phyloP scores from a whole-genome alignment of 768 basidiomycete species.

The Lentinula sp. region DNA sequence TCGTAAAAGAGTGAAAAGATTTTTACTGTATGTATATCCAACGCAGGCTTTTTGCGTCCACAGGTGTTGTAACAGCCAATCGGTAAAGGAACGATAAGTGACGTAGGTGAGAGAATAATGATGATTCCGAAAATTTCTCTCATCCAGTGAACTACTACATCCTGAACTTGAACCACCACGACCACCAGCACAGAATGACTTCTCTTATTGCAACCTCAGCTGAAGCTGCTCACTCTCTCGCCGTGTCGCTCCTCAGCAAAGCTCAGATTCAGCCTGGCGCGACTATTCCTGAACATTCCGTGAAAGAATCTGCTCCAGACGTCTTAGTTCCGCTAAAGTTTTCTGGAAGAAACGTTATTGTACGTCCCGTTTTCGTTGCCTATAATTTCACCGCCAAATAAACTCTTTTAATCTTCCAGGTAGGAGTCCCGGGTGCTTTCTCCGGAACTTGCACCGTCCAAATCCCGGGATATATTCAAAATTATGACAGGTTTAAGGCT shows the following conservation, averaged over 20 bases:
- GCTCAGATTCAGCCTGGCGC: slow-evolving; percentile 43
- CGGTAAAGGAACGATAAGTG: neutral
- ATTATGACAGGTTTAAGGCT: slow-evolving; percentile 43
- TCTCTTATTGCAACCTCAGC: slow-evolving; percentile 41
- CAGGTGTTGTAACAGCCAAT: neutral
- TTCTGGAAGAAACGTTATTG: slow-evolving; percentile 59
- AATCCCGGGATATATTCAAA: neutral
- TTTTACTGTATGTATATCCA: no score
- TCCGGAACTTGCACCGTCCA: slow-evolving; percentile 31
- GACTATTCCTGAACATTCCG: slow-evolving; percentile 38
- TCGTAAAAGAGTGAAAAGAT: no score
- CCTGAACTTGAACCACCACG: neutral
- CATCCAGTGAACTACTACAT: neutral
- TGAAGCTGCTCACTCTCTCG: slow-evolving; percentile 48
- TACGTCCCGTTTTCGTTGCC: slow-evolving; percentile 22
- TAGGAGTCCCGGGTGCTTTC: slow-evolving; percentile 76
- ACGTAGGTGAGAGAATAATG: neutral
- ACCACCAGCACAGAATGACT: slow-evolving; percentile 28
- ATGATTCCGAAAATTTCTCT: neutral
- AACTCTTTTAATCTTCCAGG: slow-evolving; percentile 24
- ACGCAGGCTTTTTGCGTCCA: neutral
- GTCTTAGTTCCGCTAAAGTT: slow-evolving; percentile 35
- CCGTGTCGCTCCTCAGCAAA: slow-evolving; percentile 41
- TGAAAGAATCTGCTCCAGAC: slow-evolving; percentile 57
- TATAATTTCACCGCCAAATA: neutral